Percentiles rank a stretch among this genome's conserved stretches.
Evolutionary conservation across 352 stramenopile genomes (phyloP).

Genomic region (Aphanomyces cochlioides): DNA sequence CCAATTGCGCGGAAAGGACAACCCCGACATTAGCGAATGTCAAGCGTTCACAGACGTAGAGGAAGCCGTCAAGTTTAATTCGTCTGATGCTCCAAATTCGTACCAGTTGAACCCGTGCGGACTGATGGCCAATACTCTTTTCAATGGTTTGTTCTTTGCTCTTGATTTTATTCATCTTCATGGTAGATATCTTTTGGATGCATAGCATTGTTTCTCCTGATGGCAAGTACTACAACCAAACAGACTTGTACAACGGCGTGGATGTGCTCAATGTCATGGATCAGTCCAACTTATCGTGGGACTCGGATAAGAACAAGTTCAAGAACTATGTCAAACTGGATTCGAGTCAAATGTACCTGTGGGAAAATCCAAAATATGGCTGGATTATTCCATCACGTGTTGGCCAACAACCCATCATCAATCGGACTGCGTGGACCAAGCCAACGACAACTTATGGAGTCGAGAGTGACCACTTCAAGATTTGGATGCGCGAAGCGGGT

Average conservation of each 20-base stretch:
- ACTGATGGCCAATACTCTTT: conserved; percentile 88
- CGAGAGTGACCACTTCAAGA: conserved; percentile 90
- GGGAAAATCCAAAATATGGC: conserved; percentile 4
- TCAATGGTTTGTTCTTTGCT: conserved; percentile 63
- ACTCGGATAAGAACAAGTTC: conserved; percentile 76
- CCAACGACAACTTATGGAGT: conserved; percentile 45
- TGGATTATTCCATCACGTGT: conserved; percentile 1
- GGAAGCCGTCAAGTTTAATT: background rate
- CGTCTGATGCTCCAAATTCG: conserved; percentile 20
- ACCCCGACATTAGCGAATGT: conserved; percentile 12
- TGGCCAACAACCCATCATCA: background rate
- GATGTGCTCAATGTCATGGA: conserved; percentile 40
- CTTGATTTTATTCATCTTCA: background rate
- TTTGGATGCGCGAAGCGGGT: conserved; percentile 90
- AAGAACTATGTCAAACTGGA: conserved; percentile 36
- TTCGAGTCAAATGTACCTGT: conserved; percentile 25
- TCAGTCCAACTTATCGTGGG: conserved; percentile 85
- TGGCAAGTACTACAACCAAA: background rate
- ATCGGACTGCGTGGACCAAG: background rate
- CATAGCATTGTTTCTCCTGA: background rate
- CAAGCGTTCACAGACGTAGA: background rate
- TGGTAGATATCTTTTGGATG: background rate
- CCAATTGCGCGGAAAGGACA: conserved; percentile 41
- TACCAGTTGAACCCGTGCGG: conserved; percentile 84
- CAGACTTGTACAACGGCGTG: background rate